Base-by-base conservation (phyloP, 1,284 basidiomycete genomes). In the Pseudomicrostroma phylloplanum region DNA sequence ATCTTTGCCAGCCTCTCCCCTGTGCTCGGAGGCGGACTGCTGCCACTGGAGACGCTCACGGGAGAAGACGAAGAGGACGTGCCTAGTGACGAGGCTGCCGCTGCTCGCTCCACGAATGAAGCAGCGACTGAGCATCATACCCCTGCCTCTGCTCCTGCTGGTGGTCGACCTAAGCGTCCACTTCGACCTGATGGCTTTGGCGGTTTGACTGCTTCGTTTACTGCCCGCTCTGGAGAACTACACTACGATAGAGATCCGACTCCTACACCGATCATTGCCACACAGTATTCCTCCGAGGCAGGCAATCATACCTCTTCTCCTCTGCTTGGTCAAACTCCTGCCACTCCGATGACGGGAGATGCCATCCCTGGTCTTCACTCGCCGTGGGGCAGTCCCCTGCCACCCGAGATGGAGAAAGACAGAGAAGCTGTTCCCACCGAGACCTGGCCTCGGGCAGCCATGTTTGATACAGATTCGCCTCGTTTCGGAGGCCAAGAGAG, bases 1-100 rank as follows among this genome's bases (percentile, higher is more conserved):
- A 54, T 54, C 21, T 26, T 54, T 25, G 15, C 21, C 17, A 26
- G 51, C 51, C 25, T 54, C 13, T 54, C 51, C 15, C 51, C 51
- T 21, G 51, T 26, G 3, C 25, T 54, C 25, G 13, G 6, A 36
- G 30, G 30, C 30, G 30, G 30, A 36, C 3, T 4, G 3, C 9
- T 36, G 30, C 30, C 30, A 36, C 3, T 36, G 30, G 30, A 36
- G 30, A 4, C 30, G 30, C 30, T 36, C 30, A 36, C 30, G 9
- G 30, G 30, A 19, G 51, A 26, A 17, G 51, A 54, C 25, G 51
- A 54, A 7, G 13, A 17, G 21, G 21, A 26, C 7, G 7, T 8
- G 21, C 51, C 51, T 15, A 21, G 2, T 54, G 51, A 15, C 51
- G 15, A 17, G 25, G 51, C 6, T 23, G 51, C 8, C 25, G 15